Conservation (phyloP, 495 filamentous ascomycete genomes). For the Podospora conica region DNA sequence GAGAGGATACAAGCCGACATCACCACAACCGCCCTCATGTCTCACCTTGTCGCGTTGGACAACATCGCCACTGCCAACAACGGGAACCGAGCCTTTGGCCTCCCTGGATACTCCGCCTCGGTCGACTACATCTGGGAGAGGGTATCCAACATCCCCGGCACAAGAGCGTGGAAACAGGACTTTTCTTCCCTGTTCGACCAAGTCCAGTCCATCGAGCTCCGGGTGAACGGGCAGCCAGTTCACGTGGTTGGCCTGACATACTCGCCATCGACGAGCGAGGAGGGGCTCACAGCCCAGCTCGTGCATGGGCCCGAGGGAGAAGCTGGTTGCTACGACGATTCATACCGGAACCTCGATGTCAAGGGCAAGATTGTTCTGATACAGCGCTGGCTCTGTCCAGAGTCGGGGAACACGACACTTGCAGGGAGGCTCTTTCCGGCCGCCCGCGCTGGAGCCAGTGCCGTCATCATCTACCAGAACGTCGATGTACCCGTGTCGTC, state of each 20-base stretch:
- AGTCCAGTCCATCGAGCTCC: conserved; percentile 34
- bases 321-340: conserved; percentile 31
- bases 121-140: conserved; percentile 37
- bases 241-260: conserved; percentile 36
- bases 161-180: conserved; percentile 33
- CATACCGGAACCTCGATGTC: conserved; percentile 34
- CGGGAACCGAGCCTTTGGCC: conserved; percentile 44
- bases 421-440: conserved; percentile 35
- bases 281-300: conserved; percentile 36
- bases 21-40: conserved; percentile 10
- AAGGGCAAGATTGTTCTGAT: conserved; percentile 41
- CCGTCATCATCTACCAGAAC: conserved; percentile 37
- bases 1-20: conserved; percentile 8
- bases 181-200: conserved; percentile 37
- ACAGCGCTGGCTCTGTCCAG: conserved; percentile 34
- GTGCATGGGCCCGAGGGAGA: conserved; percentile 33
- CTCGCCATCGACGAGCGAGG: conserved; percentile 36
- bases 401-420: conserved; percentile 31
- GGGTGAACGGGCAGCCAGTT: conserved; percentile 26
- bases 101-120: conserved; percentile 41
- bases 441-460: conserved; percentile 30
- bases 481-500: conserved; percentile 19
- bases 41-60: conserved; percentile 25
- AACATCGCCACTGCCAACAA: conserved; percentile 38
- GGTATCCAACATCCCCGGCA: conserved; percentile 21